phyloP scores from a whole-genome alignment of 1,139 yeast genomes.

The Groenewaldozyma sp. region DNA sequence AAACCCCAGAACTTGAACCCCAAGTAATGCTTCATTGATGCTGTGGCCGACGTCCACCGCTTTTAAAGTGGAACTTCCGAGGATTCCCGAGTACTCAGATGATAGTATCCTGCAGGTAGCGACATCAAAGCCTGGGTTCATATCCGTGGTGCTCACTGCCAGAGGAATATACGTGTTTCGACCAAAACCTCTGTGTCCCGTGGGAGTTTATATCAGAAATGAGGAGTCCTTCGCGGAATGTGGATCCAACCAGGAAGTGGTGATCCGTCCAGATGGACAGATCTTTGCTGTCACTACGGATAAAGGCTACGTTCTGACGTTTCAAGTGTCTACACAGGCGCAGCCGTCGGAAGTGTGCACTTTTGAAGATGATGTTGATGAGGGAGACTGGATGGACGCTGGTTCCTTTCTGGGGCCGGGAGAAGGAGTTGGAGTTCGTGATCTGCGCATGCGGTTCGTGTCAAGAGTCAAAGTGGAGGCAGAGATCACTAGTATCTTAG shows the following conservation, averaged over 20 bases:
- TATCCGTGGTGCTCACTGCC: slow-evolving; percentile 8
- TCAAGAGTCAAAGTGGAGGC: slow-evolving; percentile 25
- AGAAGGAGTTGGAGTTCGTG: slow-evolving; percentile 32
- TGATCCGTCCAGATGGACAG: slow-evolving; percentile 28
- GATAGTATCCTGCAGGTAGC: slow-evolving; percentile 3
- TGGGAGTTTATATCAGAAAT: slow-evolving; percentile 27
- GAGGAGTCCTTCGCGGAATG: slow-evolving; percentile 21
- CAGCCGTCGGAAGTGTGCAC: slow-evolving; percentile 24
- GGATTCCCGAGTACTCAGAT: not conserved
- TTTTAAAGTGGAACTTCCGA: slow-evolving; percentile 7
- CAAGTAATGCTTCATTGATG: slow-evolving; percentile 6
- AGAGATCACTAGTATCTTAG: slow-evolving; percentile 22
- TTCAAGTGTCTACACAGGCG: slow-evolving; percentile 19
- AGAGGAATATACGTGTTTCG: slow-evolving; percentile 9
- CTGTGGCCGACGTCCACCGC: slow-evolving; percentile 14
- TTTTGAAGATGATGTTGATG: slow-evolving; percentile 10
- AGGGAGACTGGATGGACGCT: no score
- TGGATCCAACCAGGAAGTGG: slow-evolving; percentile 25
- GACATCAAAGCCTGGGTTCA: slow-evolving; percentile 7
- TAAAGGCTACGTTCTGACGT: slow-evolving; percentile 23
- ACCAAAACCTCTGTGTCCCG: slow-evolving; percentile 25
- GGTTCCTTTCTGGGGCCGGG: slow-evolving; percentile 33
- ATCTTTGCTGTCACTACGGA: slow-evolving; percentile 28
- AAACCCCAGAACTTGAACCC: no score
- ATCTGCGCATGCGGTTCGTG: slow-evolving; percentile 23